Evolutionary conservation across 305 asterid species (phyloP).

Genomic region (Fraxinus xanthoxyloides): DNA sequence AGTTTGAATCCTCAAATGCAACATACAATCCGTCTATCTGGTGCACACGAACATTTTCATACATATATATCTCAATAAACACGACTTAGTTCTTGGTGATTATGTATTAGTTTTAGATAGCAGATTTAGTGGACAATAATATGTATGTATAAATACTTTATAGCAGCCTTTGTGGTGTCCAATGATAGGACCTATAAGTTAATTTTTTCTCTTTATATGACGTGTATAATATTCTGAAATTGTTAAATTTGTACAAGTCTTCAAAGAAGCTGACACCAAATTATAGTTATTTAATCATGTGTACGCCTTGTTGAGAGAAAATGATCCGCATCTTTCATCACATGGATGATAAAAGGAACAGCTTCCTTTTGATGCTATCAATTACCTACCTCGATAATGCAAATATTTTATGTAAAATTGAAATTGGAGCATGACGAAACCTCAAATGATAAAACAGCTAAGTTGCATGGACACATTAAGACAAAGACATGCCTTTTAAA

Average conservation of each 20-base stretch:
- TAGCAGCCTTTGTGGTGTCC: not conserved
- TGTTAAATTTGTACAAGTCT: not conserved
- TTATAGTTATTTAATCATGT: not conserved
- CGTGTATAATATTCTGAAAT: not conserved
- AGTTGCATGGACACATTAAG: not conserved
- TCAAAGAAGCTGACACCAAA: constrained; percentile 21
- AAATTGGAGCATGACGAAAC: not conserved
- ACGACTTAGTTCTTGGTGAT: not conserved
- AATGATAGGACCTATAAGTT: not conserved
- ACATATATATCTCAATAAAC: not conserved
- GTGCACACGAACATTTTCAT: not conserved
- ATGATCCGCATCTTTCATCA: not conserved
- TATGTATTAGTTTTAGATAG: not conserved
- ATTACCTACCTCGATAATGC: not conserved
- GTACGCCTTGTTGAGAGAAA: not conserved
- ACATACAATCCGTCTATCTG: not conserved
- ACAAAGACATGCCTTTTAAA: not conserved
- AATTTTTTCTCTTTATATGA: not conserved
- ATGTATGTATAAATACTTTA: not conserved
- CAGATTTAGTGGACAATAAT: not conserved
- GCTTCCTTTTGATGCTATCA: not conserved
- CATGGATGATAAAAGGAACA: not conserved
- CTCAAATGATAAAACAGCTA: not conserved
- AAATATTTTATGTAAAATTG: not conserved
- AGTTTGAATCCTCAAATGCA: not conserved